phyloP scores from a whole-genome alignment of 2,329 filamentous ascomycete species.

The Calonectria leucothoes region DNA sequence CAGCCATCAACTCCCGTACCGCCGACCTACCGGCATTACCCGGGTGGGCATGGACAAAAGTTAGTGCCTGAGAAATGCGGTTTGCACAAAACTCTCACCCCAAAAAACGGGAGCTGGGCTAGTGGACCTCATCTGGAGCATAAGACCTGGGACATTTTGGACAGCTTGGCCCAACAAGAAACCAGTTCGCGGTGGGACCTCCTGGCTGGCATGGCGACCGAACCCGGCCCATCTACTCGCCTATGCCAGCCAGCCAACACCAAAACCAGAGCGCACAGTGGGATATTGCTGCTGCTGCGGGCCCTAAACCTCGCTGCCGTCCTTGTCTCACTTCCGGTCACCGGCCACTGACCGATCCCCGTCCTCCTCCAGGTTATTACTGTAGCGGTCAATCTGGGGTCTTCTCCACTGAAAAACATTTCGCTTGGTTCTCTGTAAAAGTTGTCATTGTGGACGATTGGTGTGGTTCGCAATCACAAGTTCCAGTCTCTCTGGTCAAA shows the following conservation, averaged over 20 bases:
- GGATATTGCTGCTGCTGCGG: conserved; percentile 1
- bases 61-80: conserved; percentile 43
- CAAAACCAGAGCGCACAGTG: background rate
- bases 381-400: conserved; percentile 39
- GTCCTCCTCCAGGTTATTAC: conserved; percentile 28
- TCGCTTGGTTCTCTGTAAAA: background rate
- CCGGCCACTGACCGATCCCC: conserved; percentile 8
- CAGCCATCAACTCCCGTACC: conserved; percentile 40
- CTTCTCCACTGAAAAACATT: conserved; percentile 30
- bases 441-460: background rate
- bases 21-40: conserved; percentile 45
- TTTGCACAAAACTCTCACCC: background rate
- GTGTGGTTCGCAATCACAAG: background rate
- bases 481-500: background rate
- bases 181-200: conserved; percentile 32
- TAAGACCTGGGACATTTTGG: conserved; percentile 4
- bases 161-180: conserved; percentile 32
- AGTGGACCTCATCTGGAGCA: conserved; percentile 16
- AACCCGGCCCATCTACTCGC: conserved; percentile 18
- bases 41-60: conserved; percentile 32
- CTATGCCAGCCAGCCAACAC: background rate
- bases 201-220: conserved; percentile 36
- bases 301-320: conserved; percentile 8
- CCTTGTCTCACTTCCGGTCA: conserved; percentile 19
- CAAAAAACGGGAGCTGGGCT: conserved; percentile 12